Evolutionary conservation across 2,329 filamentous ascomycete genomes (phyloP), one percentile per base, ranked within the genome.

Genomic region (Ampelomyces quisqualis): DNA sequence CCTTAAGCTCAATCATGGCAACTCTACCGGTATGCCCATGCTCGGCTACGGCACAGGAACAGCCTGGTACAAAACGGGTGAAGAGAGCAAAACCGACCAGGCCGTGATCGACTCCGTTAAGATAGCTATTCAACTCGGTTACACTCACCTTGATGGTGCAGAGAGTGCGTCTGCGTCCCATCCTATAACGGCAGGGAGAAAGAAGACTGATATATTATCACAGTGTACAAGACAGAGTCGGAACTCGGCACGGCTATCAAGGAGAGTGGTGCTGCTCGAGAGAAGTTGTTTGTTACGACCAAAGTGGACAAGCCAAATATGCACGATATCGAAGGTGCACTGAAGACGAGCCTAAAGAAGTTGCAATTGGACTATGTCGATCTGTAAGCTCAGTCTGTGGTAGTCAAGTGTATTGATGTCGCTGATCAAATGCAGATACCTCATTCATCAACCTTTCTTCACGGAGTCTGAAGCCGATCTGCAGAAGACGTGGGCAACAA

Each of bases 11-110:
- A 88, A 86, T 53, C 84, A 90, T 71, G 86, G 85, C 47, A 79
- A 80, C 46, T 77, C 80, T 43, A n/a, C n/a, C n/a, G n/a, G n/a
- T n/a, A 86, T 90, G 38, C 86, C 86, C 8, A 77, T 86, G 74
- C 71, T 90, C 13, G 82, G 76, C 27, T 90, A 86, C 56, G 86
- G 86, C 17, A 78, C 86, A 3, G 86, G 86, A 28, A 88, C 85
- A 0, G 84, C 85, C 17, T 82, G 74, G 68, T 86, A 79, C 62
- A 78, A 78, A 53, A 62, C 62, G 3, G 68, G 70, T 2, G 68
- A 74, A 7, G 73, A 76, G 44, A 62, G 65, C 33, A 70, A 75
- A 32, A 70, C 83, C 28, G 81, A 88, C 51, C 69, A 81, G 40
- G 72, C 75, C 4, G 70, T 77, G 34, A 72, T 83, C 10, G 78